A percentile compares a stretch with the other conserved stretches of the same genome.
Conservation (phyloP, 1,284 basidiomycete genomes). For the Microstroma glucosiphilum region DNA sequence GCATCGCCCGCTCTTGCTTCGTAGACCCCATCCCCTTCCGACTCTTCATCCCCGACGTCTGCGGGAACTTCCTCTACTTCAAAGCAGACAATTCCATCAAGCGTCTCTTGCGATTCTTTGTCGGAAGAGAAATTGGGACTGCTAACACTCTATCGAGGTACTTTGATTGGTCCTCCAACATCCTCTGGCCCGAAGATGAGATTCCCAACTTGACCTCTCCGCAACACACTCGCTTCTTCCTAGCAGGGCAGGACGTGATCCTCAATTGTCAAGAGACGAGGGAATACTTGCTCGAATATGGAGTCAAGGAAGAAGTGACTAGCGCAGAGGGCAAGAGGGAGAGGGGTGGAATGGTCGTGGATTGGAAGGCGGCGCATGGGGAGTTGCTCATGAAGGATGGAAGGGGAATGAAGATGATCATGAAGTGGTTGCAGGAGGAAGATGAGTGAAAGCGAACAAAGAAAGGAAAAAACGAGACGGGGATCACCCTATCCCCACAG, state of each 20-base stretch:
- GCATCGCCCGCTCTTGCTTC: conserved; percentile 33
- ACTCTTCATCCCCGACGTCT: conserved; percentile 41
- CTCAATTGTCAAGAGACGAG: conserved; percentile 27
- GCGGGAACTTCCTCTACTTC: conserved; percentile 42
- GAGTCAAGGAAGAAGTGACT: conserved; percentile 19
- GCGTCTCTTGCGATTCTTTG: conserved; percentile 37
- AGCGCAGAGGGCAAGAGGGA: neutral
- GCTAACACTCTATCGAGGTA: conserved; percentile 38
- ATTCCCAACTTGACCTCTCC: conserved; percentile 24
- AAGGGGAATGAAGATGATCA: neutral
- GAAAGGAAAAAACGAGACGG: too few relatives aligned
- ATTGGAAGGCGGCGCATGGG: conserved; percentile 8
- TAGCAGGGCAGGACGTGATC: conserved; percentile 40
- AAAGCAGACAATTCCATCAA: conserved; percentile 31
- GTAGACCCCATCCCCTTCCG: conserved; percentile 47
- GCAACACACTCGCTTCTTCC: conserved; percentile 23
- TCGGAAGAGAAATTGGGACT: conserved; percentile 33
- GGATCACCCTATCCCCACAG: too few relatives aligned
- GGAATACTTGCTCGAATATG: conserved; percentile 31
- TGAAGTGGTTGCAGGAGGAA: neutral
- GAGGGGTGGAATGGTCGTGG: conserved; percentile 3
- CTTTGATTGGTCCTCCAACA: conserved; percentile 42
- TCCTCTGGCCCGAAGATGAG: conserved; percentile 40
- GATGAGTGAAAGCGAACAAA: neutral
- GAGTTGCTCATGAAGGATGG: conserved; percentile 8